Percentiles rank a stretch among this genome's conserved stretches.
Evolutionary conservation across 495 filamentous ascomycete genomes (phyloP).

Genomic region (Pseudomonodictys pantanalensis): DNA sequence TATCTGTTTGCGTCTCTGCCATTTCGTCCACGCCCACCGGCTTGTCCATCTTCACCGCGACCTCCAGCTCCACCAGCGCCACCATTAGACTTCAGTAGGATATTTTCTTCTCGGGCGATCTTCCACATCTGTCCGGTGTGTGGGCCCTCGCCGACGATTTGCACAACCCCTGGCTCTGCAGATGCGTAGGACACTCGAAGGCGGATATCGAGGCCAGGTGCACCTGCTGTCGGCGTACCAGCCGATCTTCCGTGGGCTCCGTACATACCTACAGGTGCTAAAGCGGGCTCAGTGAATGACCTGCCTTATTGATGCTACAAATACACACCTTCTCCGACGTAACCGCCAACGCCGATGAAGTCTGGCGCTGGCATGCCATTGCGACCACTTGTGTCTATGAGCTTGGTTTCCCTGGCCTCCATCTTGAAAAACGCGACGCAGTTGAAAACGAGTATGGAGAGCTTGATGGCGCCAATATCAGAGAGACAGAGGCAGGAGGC

Average conservation of each 20-base stretch:
- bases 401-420: constrained; percentile 6
- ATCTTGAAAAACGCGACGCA: neutral
- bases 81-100: constrained; percentile 37
- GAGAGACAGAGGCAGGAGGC: too few species aligned
- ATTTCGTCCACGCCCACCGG: constrained; percentile 34
- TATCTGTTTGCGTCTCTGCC: constrained; percentile 36
- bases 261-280: constrained; percentile 1
- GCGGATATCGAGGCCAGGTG: constrained; percentile 10
- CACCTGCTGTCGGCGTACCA: constrained; percentile 2
- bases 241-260: constrained; percentile 14
- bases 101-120: constrained; percentile 28
- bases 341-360: constrained; percentile 1
- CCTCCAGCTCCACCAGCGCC: constrained; percentile 43
- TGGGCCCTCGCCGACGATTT: constrained; percentile 26
- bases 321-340: neutral
- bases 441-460: too few species aligned
- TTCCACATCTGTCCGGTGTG: constrained; percentile 34
- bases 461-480: too few species aligned
- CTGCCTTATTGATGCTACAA: too few species aligned
- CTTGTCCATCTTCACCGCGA: constrained; percentile 40
- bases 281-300: too few species aligned
- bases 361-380: constrained; percentile 6
- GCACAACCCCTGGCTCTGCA: constrained; percentile 14
- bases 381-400: constrained; percentile 11
- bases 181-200: constrained; percentile 19